Evolutionary conservation across 108 stramenopile genomes (phyloP).

Genomic region (Skeletonema grethae): DNA sequence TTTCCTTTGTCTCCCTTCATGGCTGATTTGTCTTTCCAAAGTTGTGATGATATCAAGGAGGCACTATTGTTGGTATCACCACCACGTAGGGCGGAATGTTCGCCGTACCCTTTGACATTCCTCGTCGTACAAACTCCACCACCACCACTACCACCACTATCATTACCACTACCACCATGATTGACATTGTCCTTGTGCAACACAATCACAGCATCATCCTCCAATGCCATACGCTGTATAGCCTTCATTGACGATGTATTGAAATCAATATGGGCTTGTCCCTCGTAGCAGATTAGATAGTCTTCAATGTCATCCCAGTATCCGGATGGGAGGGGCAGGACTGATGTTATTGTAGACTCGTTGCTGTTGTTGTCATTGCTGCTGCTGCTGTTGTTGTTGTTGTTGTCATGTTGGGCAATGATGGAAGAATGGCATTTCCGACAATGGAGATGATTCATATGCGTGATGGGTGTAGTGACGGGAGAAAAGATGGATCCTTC

Average conservation of each 20-base stretch:
- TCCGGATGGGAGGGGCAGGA: conserved; percentile 64
- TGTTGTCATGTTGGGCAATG: conserved; percentile 7
- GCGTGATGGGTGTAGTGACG: conserved; percentile 9
- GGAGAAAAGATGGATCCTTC: conserved; percentile 17
- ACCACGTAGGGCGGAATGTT: conserved; percentile 31
- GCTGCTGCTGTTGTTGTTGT: conserved; percentile 1
- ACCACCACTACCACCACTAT: no score
- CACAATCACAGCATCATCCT: conserved; percentile 66
- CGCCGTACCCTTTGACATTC: conserved; percentile 63
- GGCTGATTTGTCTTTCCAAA: conserved; percentile 44
- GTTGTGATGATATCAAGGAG: background rate
- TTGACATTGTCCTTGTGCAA: conserved; percentile 55
- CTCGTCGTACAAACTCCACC: conserved; percentile 41
- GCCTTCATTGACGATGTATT: conserved; percentile 44
- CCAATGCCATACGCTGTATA: conserved; percentile 42
- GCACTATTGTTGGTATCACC: background rate
- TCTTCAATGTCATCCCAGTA: conserved; percentile 87
- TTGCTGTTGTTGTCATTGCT: background rate
- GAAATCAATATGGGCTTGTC: conserved; percentile 39
- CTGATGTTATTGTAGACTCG: conserved; percentile 22
- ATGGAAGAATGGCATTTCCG: conserved; percentile 57
- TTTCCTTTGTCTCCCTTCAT: conserved; percentile 5
- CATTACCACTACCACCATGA: conserved; percentile 13
- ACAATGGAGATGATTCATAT: conserved; percentile 51
- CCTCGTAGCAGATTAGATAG: conserved; percentile 75